Percentiles rank a stretch among this genome's conserved stretches.
Evolutionary conservation across 352 stramenopile species (phyloP).

Genomic region (Pythium insidiosum): DNA sequence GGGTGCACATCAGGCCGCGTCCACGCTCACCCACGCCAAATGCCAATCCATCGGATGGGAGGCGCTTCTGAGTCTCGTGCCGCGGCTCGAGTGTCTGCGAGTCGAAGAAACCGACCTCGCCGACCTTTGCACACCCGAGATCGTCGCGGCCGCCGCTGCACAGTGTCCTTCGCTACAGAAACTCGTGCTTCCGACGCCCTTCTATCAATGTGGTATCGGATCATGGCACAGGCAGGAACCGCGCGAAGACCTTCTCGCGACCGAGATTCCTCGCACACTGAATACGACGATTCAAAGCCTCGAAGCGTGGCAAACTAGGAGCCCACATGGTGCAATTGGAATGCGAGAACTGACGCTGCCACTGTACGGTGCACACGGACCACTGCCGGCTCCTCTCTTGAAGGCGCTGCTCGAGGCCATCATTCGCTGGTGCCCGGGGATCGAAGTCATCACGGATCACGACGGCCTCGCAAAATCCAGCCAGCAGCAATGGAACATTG

Average conservation of each 20-base stretch:
- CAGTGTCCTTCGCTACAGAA: constrained; percentile 2
- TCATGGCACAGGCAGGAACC: neutral
- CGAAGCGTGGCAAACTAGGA: too few relatives aligned
- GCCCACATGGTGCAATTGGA: too few relatives aligned
- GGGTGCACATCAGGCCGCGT: too few relatives aligned
- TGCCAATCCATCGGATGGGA: constrained; percentile 1
- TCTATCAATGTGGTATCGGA: constrained; percentile 4
- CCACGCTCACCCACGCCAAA: too few relatives aligned
- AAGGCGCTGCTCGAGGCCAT: neutral
- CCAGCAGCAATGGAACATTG: constrained; percentile 8
- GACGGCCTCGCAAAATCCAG: neutral
- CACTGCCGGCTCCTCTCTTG: neutral
- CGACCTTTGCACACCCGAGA: neutral
- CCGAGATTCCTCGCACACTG: too few relatives aligned
- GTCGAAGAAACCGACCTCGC: neutral
- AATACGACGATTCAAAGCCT: too few relatives aligned
- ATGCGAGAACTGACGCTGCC: too few relatives aligned
- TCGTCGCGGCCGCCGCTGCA: neutral
- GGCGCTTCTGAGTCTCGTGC: constrained; percentile 2
- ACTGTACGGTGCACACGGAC: neutral
- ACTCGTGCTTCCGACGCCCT: constrained; percentile 1
- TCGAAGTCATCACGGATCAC: constrained; percentile 7
- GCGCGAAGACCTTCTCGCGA: too few relatives aligned
- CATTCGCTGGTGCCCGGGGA: constrained; percentile 1
- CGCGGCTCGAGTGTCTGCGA: neutral